Base-by-base conservation (phyloP, 129 eudicot species). In the Centella asiatica region DNA sequence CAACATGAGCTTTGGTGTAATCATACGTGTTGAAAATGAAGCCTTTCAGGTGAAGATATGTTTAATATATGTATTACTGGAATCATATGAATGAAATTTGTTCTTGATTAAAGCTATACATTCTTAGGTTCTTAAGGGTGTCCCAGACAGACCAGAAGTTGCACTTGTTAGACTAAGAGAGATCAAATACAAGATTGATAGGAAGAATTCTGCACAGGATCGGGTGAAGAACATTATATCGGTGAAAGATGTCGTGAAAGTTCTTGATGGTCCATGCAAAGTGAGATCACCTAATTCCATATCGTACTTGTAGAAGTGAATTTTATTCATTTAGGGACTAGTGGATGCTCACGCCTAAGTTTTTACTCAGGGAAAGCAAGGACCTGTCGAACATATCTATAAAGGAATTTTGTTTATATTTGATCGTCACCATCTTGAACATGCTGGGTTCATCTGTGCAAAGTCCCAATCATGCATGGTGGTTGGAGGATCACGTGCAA, bases 371-470 rank as follows among this genome's bases (percentile, higher is more conserved):
- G 99, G 99, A 58, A 84, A 85, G 27, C 99, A 92, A 80, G 99
- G 99, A 49, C 94, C 99, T 17, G 90, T 92, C 46, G 95, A 92
- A 58, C 96, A 92, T 69, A 82, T 92, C 20, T 84, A 60, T 69
- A 80, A 74, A 65, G 95, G 99, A 58, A 64, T 84, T 44, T 65
- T 92, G 49, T 84, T 92, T 69, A 76, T 92, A 57, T 82, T 70
- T 67, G 99, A 92, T 62, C 90, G 99, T 23, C 99, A 92, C 60
- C 96, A 92, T 74, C 86, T 92, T 42, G 99, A 92, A 85, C 99
- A 92, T 74, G 99, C 99, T 60, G 99, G 99, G 49, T 92, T 79
- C 68, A 85, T 92, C 51, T 92, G 99, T 80, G 96, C 89, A n/a
- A 92, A 87, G 59, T 76, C 99, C 22, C 88, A 87, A 52, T 78